Evolutionary conservation across 257 asterid genomes (phyloP).

Genomic region (Penstemon eatonii): DNA sequence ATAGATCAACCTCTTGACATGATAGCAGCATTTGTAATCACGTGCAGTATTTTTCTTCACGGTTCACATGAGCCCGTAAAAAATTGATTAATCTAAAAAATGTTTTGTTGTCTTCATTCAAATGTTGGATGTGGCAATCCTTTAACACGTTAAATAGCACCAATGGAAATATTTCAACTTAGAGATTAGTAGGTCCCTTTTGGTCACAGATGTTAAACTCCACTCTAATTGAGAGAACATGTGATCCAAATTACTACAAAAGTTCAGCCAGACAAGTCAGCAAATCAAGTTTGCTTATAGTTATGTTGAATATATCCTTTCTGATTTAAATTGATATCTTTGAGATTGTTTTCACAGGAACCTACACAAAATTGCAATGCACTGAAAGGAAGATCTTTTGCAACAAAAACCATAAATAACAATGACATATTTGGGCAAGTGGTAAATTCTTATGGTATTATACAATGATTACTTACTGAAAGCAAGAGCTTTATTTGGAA

Average conservation of each 20-base stretch:
- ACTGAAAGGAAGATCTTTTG: background rate
- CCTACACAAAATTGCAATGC: background rate
- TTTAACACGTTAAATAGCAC: too few relatives aligned
- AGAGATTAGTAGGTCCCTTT: too few relatives aligned
- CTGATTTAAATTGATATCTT: background rate
- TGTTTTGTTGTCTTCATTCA: too few relatives aligned
- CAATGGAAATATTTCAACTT: too few relatives aligned
- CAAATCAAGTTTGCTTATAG: background rate
- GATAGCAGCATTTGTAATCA: too few relatives aligned
- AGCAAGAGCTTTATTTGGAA: background rate
- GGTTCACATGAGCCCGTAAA: too few relatives aligned
- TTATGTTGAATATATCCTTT: background rate
- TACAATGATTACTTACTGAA: background rate
- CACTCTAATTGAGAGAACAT: background rate
- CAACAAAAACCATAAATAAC: background rate
- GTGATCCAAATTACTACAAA: background rate
- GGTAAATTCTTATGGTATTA: background rate
- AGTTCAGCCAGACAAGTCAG: background rate
- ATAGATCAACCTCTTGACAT: too few relatives aligned
- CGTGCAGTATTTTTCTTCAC: too few relatives aligned
- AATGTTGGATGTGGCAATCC: too few relatives aligned
- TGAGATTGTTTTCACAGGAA: background rate
- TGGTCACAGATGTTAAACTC: too few relatives aligned
- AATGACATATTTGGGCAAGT: background rate
- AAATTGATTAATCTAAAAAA: too few relatives aligned